Evolutionary conservation across 192 early-diverging fungal species (phyloP).

Genomic region (Pilaira anomala): DNA sequence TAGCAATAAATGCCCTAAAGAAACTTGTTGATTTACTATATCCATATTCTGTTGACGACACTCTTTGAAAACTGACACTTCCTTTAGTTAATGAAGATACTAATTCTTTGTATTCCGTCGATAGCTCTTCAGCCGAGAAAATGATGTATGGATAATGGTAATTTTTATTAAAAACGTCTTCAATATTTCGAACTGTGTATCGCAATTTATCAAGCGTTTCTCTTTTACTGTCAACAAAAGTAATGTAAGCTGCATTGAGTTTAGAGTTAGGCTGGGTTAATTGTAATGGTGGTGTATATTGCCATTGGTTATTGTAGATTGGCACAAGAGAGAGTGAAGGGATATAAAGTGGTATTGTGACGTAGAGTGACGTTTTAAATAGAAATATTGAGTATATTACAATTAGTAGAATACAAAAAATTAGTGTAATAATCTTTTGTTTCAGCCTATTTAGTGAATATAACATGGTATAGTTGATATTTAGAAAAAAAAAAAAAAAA

Average conservation of each 20-base stretch:
- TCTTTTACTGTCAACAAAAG: constrained; percentile 23
- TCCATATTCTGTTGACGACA: constrained; percentile 23
- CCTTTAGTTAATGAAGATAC: constrained; percentile 14
- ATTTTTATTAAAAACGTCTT: constrained; percentile 32
- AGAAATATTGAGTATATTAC: too few relatives aligned
- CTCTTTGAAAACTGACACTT: constrained; percentile 26
- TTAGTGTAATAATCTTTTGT: too few relatives aligned
- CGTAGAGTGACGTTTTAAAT: not conserved
- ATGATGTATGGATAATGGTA: constrained; percentile 37
- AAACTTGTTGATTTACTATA: constrained; percentile 22
- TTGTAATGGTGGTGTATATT: not conserved
- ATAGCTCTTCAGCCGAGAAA: constrained; percentile 25
- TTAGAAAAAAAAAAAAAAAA: not conserved
- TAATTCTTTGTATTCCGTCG: constrained; percentile 33
- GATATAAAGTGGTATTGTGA: not conserved
- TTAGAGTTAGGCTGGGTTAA: constrained; percentile 4
- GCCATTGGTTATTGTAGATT: constrained; percentile 1
- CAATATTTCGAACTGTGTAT: constrained; percentile 30
- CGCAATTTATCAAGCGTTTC: constrained; percentile 16
- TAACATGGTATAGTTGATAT: not conserved
- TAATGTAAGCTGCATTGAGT: constrained; percentile 19
- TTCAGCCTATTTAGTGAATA: not conserved
- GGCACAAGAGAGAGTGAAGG: not conserved
- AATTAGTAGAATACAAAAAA: too few relatives aligned
- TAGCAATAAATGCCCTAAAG: constrained; percentile 23